Evolutionary conservation across 306 rosid genomes (phyloP), one percentile per base, ranked within the genome.

Genomic region (Medicago lupulina): DNA sequence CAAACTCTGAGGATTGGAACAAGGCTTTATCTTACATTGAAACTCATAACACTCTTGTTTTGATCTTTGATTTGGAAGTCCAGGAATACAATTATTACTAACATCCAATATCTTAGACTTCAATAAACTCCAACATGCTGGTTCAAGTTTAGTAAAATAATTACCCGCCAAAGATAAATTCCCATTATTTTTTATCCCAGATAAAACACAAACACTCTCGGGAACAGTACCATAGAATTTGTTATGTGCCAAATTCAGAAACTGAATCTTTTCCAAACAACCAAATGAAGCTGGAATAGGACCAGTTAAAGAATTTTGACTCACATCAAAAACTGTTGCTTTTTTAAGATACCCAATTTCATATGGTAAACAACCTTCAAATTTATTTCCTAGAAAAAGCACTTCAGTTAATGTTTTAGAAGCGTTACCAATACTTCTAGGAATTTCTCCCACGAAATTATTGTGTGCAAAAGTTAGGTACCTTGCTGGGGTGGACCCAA

Each of bases 401-500:
- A 94, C 88, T 25, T 94, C 98, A 0, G 73, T 75, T 31, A 92
- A 87, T 0, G 87, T 87, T 0, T 88, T 67, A 0, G 43, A 2
- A 0, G 90, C 86, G 4, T n/a, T 8, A 2, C 94, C 95, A 0
- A 94, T 84, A 79, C 88, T 86, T 6, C 5, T 53, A 1, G 98
- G 98, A 63, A 94, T 81, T 0, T 64, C 67, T 7, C 98, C 98
- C 0, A 75, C 21, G 55, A 93, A 80, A 0, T 49, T 9, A 78
- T 93, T 93, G 78, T 82, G 75, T 12, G 97, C 98, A 38, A 93
- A 89, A 0, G 97, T 91, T 19, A 93, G 77, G 54, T 74, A 93
- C 3, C 80, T 70, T 1, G 97, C 96, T 0, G 85, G 89, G 0
- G 98, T 85, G 4, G 16, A 54, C 1, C 94, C 97, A 8, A 93